Base-by-base conservation (phyloP, 345 rosid genomes). In the Kandelia obovata region DNA sequence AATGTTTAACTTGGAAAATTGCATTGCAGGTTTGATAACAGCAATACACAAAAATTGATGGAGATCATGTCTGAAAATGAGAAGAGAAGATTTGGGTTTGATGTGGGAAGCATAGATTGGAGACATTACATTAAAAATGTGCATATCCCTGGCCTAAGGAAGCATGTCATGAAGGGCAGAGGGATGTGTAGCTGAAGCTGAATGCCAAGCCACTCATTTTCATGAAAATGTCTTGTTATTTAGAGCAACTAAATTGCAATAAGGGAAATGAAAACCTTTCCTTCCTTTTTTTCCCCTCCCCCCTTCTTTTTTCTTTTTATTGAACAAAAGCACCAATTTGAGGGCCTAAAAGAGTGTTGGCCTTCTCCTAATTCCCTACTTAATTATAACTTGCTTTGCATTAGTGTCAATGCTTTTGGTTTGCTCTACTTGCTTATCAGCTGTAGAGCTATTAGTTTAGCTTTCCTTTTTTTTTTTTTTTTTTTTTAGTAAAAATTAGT, bases 41-140 rank as follows among this genome's bases (percentile, higher is more conserved):
- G 92, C 88, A 94, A 91, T 46, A 89, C 91, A 1, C 68, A 83
- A 62, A 83, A 77, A 74, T 72, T 94, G 74, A 80, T 88, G 91
- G 96, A 85, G 73, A 79, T 62, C 23, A 89, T 91, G 97, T 88
- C 87, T 1, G 95, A 87, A 64, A 88, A 78, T 68, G 97, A 94
- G 87, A 86, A 81, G 81, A 81, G 69, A 64, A 78, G 56, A 21
- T 92, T 89, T 57, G 94, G 92, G 31, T 92, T 89, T 57, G 89
- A 73, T 21, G 73, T 74, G 65, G 78, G 58, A 49, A 49, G 73
- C 5, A 74, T 74, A 68, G 73, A 69, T 30, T 69, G 78, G 78
- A 68, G 73, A 74, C 65, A 74, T 17, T 74, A 74, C 21, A 74
- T 74, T 20, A 74, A 58, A 51, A 74, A 74, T 74, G 78, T 74